These are phyloP conservation scores for Volvox africanus DNA, from an alignment of 139 green algal species.

Conservation along the genomic window DNA sequence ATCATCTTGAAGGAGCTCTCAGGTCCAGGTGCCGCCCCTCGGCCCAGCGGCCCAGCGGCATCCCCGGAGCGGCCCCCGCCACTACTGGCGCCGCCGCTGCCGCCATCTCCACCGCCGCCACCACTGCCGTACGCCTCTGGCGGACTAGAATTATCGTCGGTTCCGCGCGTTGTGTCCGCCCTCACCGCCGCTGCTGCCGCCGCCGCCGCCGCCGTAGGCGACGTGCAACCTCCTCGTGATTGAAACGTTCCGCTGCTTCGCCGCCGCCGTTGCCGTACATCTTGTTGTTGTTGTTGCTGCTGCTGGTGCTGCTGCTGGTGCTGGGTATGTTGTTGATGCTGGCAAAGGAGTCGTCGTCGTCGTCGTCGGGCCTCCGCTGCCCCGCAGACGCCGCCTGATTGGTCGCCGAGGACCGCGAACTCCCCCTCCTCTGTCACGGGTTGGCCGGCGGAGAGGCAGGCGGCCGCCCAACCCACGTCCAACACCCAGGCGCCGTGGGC, in stretches of 20 bases:
- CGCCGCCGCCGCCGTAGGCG: neutral
- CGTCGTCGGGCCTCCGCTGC: constrained; percentile 11
- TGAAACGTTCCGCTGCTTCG: no score
- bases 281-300: neutral
- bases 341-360: neutral
- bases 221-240: neutral
- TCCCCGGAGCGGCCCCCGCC: neutral
- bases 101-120: neutral
- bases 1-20: no score
- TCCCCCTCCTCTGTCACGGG: constrained; percentile 49
- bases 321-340: neutral
- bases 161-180: neutral
- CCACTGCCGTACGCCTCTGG: neutral
- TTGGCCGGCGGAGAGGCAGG: constrained; percentile 21
- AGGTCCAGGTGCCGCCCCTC: no score
- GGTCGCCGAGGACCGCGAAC: constrained; percentile 21
- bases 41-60: no score
- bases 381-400: neutral
- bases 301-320: neutral
- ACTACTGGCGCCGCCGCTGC: neutral
- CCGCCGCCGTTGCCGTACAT: neutral
- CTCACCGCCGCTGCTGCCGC: neutral
- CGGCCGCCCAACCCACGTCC: constrained; percentile 41
- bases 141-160: no score
- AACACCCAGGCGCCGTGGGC: constrained; percentile 35